Evolutionary conservation across 495 filamentous ascomycete genomes (phyloP), one percentile per base, ranked within the genome.

Genomic region (Rostrohypoxylon terebratum): DNA sequence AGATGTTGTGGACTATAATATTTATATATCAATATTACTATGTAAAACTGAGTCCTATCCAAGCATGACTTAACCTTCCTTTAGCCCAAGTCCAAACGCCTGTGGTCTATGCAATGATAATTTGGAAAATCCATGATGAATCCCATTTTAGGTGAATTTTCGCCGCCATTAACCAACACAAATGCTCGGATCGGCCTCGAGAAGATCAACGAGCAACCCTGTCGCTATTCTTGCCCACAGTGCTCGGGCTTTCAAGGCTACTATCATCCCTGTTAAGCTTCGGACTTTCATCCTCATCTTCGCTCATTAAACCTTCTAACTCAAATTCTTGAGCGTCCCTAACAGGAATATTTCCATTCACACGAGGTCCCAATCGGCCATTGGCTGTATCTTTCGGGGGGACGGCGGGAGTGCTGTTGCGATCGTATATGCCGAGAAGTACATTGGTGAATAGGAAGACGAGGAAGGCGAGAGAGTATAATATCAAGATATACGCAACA

Each of bases 301-400:
- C 94, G 40, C 90, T 94, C 73, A 98, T 96, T 25, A 99, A 81
- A 0, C 94, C 94, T 59, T 94, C 92, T 0, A 98, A 83, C 80
- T 97, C 94, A 77, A 97, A 98, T 67, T 94, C 92, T 78, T 96
- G 91, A 0, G 92, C 95, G 77, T 98, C 96, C 14, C 87, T 78
- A 28, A 84, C 68, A 23, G 87, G 81, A 79, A 82, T 66, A 72
- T 89, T 87, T 28, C 90, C 91, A 77, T 92, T 93, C 63, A 80
- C 40, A 11, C 79, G 69, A 40, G 76, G 74, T 11, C 74, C 76
- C 16, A 78, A 59, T 33, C 73, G 66, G 1, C 77, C 77, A 31
- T 77, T 76, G 7, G 66, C 63, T 3, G 51, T 55, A 6, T 79
- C 77, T 53, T 84, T 82, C 33, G 61, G 53, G 47, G 63, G 51